phyloP scores from a whole-genome alignment of 2,329 filamentous ascomycete genomes.

The Paecilomyces formosus region DNA sequence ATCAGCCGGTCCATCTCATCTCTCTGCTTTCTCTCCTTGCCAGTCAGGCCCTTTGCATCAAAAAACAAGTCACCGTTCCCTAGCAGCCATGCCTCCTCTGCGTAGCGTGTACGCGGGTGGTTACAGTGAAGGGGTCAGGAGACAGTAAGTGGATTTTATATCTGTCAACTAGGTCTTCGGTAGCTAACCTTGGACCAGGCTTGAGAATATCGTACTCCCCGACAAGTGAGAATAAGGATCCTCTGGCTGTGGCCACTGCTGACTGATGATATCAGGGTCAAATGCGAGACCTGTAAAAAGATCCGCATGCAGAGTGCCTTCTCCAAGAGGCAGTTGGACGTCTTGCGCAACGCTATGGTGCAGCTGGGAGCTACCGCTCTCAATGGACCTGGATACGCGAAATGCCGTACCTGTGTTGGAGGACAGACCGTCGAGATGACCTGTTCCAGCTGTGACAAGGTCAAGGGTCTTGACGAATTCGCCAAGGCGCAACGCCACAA shows the following conservation, averaged over 20 bases:
- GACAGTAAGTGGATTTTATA: slow-evolving; percentile 10
- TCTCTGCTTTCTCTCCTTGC: neutral
- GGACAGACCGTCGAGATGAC: slow-evolving; percentile 38
- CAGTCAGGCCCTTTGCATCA: neutral
- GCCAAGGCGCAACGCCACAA: slow-evolving; percentile 42
- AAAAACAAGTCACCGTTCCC: neutral
- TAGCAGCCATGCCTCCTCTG: slow-evolving; percentile 7
- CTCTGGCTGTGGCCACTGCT: neutral
- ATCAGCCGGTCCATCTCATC: neutral
- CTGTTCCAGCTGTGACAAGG: slow-evolving; percentile 41
- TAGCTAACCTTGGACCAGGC: slow-evolving; percentile 8
- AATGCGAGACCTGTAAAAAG: slow-evolving; percentile 41
- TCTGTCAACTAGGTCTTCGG: neutral
- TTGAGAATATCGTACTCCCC: slow-evolving; percentile 19
- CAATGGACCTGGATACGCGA: slow-evolving; percentile 17
- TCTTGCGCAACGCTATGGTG: slow-evolving; percentile 20
- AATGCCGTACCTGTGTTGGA: slow-evolving; percentile 40
- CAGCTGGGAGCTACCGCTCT: slow-evolving; percentile 8
- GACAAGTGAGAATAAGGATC: slow-evolving; percentile 19
- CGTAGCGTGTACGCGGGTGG: slow-evolving; percentile 16
- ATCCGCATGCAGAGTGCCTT: slow-evolving; percentile 29
- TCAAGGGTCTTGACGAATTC: slow-evolving; percentile 43
- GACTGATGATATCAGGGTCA: slow-evolving; percentile 28
- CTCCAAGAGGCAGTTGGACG: slow-evolving; percentile 42
- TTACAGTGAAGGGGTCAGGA: slow-evolving; percentile 15